Evolutionary conservation across 441 rosid species (phyloP).

Genomic region (Adansonia rubrostipa): DNA sequence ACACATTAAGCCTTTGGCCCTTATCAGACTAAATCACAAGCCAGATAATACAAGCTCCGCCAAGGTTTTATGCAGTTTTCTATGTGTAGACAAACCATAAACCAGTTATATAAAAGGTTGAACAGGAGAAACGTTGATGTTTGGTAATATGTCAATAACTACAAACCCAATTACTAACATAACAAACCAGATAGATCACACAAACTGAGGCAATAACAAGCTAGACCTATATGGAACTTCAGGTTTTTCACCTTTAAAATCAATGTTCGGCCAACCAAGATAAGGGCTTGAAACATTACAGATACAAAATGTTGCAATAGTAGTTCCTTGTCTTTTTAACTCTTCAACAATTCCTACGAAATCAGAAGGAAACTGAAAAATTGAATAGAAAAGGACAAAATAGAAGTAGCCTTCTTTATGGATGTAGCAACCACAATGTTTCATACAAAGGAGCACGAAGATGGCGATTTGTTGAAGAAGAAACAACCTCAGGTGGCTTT

Average conservation of each 20-base stretch:
- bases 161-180: neutral
- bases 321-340: slow-evolving; percentile 3
- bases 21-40: neutral
- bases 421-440: neutral
- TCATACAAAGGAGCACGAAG: neutral
- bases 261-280: neutral
- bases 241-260: neutral
- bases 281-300: neutral
- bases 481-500: no score
- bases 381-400: neutral
- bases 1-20: neutral
- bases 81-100: neutral
- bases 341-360: neutral
- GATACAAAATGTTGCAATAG: neutral
- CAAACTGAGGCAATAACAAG: neutral
- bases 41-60: neutral
- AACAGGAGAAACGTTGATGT: neutral
- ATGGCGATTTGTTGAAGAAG: neutral
- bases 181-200: neutral
- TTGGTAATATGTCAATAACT: neutral
- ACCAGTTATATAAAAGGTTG: neutral
- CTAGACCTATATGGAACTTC: neutral
- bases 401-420: neutral
- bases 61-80: neutral
- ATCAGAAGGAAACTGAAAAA: neutral